A percentile compares a stretch with the other conserved stretches of the same genome.
phyloP scores from a whole-genome alignment of 176 grass and related monocot genomes.

The Bothriochloa decipiens region DNA sequence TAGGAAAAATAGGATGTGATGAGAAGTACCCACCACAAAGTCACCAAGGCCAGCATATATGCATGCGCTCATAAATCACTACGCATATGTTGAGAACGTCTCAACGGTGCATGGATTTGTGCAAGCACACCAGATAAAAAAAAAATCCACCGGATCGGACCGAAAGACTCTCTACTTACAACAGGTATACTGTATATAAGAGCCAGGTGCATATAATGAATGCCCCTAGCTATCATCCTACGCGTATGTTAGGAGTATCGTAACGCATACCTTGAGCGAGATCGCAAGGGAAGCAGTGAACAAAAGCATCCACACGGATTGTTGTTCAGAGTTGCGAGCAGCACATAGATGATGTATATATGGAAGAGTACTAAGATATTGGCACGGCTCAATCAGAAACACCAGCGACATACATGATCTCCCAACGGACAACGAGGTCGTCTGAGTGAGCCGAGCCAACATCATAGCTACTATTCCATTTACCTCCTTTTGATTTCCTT shows the following conservation, averaged over 20 bases:
- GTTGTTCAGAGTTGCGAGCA: not conserved
- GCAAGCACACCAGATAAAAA: not conserved
- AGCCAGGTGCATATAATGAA: too few relatives aligned
- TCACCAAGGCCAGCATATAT: not conserved
- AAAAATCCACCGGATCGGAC: too few relatives aligned
- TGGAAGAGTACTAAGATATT: conserved; percentile 98
- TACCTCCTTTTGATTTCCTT: not conserved
- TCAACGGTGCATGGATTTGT: not conserved
- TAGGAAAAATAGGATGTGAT: not conserved
- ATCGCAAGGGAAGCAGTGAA: not conserved
- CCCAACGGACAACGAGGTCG: not conserved
- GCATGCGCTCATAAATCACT: not conserved
- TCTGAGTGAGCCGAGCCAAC: conserved; percentile 94
- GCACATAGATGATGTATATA: not conserved
- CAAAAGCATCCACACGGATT: too few relatives aligned
- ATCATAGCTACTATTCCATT: conserved; percentile 73
- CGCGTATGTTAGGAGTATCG: too few relatives aligned
- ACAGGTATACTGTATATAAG: not conserved
- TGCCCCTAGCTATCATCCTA: too few relatives aligned
- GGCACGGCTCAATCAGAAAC: conserved; percentile 98
- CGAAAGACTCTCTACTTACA: too few relatives aligned
- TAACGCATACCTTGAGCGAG: not conserved
- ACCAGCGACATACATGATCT: not conserved
- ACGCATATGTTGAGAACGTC: not conserved
- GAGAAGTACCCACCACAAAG: not conserved